Base-by-base conservation (phyloP, 2,329 filamentous ascomycete species). In the Microcyclospora tardicrescens region DNA sequence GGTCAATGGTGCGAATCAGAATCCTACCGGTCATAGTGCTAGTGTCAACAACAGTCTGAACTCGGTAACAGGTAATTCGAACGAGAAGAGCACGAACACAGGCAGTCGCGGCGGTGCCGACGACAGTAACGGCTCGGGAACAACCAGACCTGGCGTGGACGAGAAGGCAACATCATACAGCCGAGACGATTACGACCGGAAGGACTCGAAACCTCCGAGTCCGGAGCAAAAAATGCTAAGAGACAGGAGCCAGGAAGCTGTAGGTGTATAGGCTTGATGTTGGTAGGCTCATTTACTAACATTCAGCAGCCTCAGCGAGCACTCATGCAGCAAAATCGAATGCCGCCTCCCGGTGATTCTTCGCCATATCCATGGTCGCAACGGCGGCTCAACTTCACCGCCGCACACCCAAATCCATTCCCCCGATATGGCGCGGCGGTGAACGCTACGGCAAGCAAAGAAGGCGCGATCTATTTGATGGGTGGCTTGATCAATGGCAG, bases 391-490 rank as follows among this genome's bases (percentile, higher is more conserved):
- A 89, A 82, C 47, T 94, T 94, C 60, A 84, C 84, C 12, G 78
- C 84, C 5, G 74, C 79, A 2, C 79, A 86, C 54, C 74, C 80
- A 10, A 87, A 84, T 50, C 91, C 91, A 0, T 98, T 98, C 52
- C 91, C 91, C 11, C 79, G 91, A 59, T 98, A 98, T 72, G 91
- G 91, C 58, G 86, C 93, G 37, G 91, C 93, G 6, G 89, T 95
- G 59, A 98, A 98, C 60, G 75, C 86, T 0, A 72, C 81, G 12
- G 83, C 87, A 16, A 95, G 87, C 30, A 96, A 96, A 63, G 91
- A 98, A 62, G 93, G 93, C 43, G 85, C 93, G 52, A 83, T 98
- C 41, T 98, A 96, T 56, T 73, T 98, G 56, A 96, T 98, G 87
- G 91, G 91, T 46, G 91, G 91, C 36, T 65, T 98, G 44, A 89